Conservation (phyloP, 2,329 filamentous ascomycete genomes). For the Fusarium gaditjirri region DNA sequence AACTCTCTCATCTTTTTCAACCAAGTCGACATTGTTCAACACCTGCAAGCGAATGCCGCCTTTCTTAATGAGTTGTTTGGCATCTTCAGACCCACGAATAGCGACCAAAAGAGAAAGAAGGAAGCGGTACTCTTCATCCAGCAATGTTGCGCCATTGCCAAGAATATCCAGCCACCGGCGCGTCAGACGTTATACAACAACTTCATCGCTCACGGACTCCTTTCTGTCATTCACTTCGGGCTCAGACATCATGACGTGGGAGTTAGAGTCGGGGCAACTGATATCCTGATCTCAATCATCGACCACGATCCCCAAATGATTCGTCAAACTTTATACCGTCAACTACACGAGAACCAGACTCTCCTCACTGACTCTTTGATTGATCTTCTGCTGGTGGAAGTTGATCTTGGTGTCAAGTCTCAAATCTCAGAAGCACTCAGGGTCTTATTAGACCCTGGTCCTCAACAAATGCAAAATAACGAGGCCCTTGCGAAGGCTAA, state of each 20-base stretch:
- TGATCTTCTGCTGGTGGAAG: conserved; percentile 88
- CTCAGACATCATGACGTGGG: conserved; percentile 85
- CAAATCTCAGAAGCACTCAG: conserved; percentile 97
- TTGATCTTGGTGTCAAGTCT: conserved; percentile 92
- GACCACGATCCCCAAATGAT: conserved; percentile 97
- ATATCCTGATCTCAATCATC: conserved; percentile 92
- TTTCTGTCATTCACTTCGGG: conserved; percentile 91
- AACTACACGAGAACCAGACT: conserved; percentile 85
- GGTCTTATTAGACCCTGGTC: conserved; percentile 82
- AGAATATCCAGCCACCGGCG: conserved; percentile 87
- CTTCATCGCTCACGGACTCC: conserved; percentile 86
- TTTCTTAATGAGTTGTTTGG: conserved; percentile 89
- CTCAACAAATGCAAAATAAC: conserved; percentile 54
- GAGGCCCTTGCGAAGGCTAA: conserved; percentile 72
- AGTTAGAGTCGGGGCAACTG: conserved; percentile 90
- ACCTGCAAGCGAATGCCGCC: conserved; percentile 82
- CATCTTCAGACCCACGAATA: conserved; percentile 77
- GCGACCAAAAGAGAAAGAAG: conserved; percentile 80
- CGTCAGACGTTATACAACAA: conserved; percentile 88
- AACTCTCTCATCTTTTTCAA: conserved; percentile 99
- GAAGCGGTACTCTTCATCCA: conserved; percentile 97
- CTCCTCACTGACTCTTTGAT: conserved; percentile 93
- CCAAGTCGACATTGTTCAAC: conserved; percentile 96
- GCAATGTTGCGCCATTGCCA: conserved; percentile 93
- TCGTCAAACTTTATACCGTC: conserved; percentile 89